phyloP scores from a whole-genome alignment of 2,329 filamentous ascomycete species.

The Aspergillus aculeatus region DNA sequence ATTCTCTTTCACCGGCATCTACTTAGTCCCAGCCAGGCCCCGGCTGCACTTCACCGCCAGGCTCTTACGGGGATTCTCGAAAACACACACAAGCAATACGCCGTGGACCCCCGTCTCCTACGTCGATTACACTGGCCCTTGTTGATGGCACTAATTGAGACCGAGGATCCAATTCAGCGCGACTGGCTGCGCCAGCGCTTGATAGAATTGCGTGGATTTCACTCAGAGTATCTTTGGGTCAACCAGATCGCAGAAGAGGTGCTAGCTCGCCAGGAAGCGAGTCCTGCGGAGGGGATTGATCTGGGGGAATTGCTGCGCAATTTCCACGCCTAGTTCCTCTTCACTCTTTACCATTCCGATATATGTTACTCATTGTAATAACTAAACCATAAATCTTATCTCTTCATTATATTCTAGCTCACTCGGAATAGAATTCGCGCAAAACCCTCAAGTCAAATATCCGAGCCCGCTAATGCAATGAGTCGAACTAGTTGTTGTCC shows the following conservation, averaged over 20 bases:
- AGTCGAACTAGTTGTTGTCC: constrained; percentile 18
- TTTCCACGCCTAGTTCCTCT: constrained; percentile 5
- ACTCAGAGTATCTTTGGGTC: constrained; percentile 33
- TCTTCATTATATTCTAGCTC: background rate
- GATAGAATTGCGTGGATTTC: constrained; percentile 26
- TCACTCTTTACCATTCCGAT: background rate
- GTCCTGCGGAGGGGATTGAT: constrained; percentile 24
- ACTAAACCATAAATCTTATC: background rate
- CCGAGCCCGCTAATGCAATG: background rate
- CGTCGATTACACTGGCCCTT: constrained; percentile 37
- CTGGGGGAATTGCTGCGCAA: constrained; percentile 28
- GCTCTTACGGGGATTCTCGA: constrained; percentile 32
- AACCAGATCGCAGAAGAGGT: constrained; percentile 31
- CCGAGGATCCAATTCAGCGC: constrained; percentile 27
- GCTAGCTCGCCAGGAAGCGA: constrained; percentile 27
- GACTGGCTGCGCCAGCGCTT: constrained; percentile 34
- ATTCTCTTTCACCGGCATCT: constrained; percentile 34
- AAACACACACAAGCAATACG: constrained; percentile 33
- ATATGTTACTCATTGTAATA: background rate
- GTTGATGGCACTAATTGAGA: constrained; percentile 35
- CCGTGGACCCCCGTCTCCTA: constrained; percentile 30
- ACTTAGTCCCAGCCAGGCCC: constrained; percentile 22
- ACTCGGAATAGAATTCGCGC: background rate
- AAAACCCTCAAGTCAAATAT: too few species aligned
- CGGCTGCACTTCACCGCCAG: constrained; percentile 27